Percentiles rank a stretch among this genome's conserved stretches.
These are phyloP conservation scores for Andrographis paniculata DNA, from an alignment of 305 asterid genomes.

Conservation along the genomic window DNA sequence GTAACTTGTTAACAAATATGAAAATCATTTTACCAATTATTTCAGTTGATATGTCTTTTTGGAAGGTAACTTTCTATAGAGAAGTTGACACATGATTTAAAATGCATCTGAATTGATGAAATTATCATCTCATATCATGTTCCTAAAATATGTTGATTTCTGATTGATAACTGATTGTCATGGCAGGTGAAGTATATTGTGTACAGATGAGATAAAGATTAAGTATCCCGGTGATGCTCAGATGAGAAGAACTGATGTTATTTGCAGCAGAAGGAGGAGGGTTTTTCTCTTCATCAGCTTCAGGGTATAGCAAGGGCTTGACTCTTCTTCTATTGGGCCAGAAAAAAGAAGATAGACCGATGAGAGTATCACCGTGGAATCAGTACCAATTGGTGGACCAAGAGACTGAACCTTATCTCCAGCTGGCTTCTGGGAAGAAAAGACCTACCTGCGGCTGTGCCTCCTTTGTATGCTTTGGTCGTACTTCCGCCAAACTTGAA, in stretches of 20 bases:
- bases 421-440: slow-evolving; percentile 84
- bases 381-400: slow-evolving; percentile 95
- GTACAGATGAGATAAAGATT: neutral
- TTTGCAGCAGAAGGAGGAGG: slow-evolving; percentile 98
- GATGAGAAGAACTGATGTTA: slow-evolving; percentile 90
- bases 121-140: too few relatives aligned
- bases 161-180: neutral
- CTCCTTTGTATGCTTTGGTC: slow-evolving; percentile 75
- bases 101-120: too few relatives aligned
- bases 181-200: neutral
- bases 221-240: neutral
- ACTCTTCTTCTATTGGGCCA: slow-evolving; percentile 81
- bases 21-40: too few relatives aligned
- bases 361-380: slow-evolving; percentile 96
- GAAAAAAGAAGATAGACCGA: slow-evolving; percentile 79
- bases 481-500: slow-evolving; percentile 58
- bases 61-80: too few relatives aligned
- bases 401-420: slow-evolving; percentile 68
- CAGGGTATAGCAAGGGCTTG: slow-evolving; percentile 90
- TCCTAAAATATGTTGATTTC: neutral
- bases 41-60: too few relatives aligned
- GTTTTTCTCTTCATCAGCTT: slow-evolving; percentile 91
- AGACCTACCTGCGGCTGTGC: slow-evolving; percentile 64
- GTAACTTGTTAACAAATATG: too few relatives aligned
- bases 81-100: too few relatives aligned